Conservation (phyloP, 2,329 filamentous ascomycete species). For the Exophiala xenobiotica region DNA sequence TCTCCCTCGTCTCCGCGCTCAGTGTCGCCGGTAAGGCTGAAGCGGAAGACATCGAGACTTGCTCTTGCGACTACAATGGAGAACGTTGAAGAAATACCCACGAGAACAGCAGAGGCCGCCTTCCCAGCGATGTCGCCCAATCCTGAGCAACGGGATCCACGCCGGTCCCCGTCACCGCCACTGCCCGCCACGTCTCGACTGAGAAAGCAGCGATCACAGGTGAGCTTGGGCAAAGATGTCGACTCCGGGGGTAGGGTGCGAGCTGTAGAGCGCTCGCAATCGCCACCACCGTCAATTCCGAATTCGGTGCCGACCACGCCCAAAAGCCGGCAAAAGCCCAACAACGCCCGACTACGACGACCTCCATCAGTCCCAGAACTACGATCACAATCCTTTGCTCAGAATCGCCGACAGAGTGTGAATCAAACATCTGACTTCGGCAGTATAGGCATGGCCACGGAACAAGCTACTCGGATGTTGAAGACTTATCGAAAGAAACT, state of each 20-base stretch:
- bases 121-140: conserved; percentile 31
- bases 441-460: conserved; percentile 53
- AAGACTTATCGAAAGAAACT: conserved; percentile 59
- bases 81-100: conserved; percentile 31
- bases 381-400: conserved; percentile 45
- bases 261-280: conserved; percentile 19
- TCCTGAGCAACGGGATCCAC: conserved; percentile 25
- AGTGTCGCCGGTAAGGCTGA: conserved; percentile 52
- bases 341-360: conserved; percentile 41
- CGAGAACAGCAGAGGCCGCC: conserved; percentile 34
- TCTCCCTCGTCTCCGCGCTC: conserved; percentile 43
- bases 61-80: conserved; percentile 41
- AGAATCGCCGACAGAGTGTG: conserved; percentile 33
- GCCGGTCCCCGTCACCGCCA: conserved; percentile 42
- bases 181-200: conserved; percentile 36
- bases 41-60: conserved; percentile 55
- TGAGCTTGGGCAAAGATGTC: conserved; percentile 14
- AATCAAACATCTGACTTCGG: conserved; percentile 43
- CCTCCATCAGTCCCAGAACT: conserved; percentile 46
- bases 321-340: conserved; percentile 34
- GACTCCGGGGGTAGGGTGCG: conserved; percentile 2
- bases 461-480: conserved; percentile 58
- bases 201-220: conserved; percentile 30
- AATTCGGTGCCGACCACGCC: conserved; percentile 29
- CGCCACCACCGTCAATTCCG: conserved; percentile 18